Conservation (phyloP, 257 asterid species). For the Solanum microdontum region DNA sequence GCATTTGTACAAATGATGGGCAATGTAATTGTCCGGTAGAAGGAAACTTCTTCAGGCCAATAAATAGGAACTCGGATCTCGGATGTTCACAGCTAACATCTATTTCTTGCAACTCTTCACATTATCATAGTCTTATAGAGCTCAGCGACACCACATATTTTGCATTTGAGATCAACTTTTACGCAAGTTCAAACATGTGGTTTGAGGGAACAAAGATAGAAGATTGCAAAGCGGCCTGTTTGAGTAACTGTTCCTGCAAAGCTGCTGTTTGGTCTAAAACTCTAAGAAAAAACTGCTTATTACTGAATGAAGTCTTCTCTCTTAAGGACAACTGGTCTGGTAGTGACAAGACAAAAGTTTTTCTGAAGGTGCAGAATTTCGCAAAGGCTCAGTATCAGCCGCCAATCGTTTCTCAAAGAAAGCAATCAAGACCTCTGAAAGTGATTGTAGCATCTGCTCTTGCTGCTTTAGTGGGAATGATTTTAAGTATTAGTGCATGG, state of each 20-base stretch:
- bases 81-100: background rate
- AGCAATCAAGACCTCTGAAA: too few relatives aligned
- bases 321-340: too few relatives aligned
- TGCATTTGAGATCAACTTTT: background rate
- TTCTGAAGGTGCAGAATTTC: too few relatives aligned
- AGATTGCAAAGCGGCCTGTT: background rate
- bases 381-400: too few relatives aligned
- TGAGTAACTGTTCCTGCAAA: background rate
- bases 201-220: background rate
- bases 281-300: background rate
- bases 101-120: background rate
- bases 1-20: background rate
- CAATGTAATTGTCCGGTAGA: background rate
- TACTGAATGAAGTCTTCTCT: constrained; percentile 1
- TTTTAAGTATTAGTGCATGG: too few relatives aligned
- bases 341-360: too few relatives aligned
- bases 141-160: background rate
- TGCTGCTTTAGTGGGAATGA: too few relatives aligned
- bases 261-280: background rate
- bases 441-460: too few relatives aligned
- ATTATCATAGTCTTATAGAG: background rate
- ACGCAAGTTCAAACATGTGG: background rate
- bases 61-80: background rate
- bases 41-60: background rate
- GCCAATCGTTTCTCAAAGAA: too few relatives aligned